Base-by-base conservation (phyloP, 2,329 filamentous ascomycete species). In the Alternaria triticina region DNA sequence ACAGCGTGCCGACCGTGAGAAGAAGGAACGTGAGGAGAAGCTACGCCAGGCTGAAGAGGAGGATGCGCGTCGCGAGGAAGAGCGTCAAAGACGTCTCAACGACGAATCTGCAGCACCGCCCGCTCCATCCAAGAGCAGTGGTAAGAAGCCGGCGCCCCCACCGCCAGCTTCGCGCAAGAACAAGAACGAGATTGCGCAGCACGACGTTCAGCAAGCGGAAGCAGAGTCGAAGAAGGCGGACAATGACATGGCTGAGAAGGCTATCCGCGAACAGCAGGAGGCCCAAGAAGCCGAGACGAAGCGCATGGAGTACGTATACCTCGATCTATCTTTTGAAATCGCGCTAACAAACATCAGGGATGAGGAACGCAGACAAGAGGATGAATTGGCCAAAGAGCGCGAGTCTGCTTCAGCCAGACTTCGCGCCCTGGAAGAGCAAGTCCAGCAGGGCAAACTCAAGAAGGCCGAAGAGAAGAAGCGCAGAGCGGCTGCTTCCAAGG, bases 381-480 rank as follows among this genome's bases (percentile, higher is more conserved):
- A 91, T 27, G 94, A 96, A 64, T 86, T 97, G 59, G 89, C 88
- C 30, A 89, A 87, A 70, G 94, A 97, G 81, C 91, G 91, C 57
- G 88, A 94, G 73, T 93, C 91, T 57, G 90, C 94, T 44, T 89
- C 91, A 71, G 91, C 92, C 66, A 93, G 94, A 54, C 86, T 98
- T 23, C 93, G 90, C 77, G 94, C 93, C 15, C 87, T 99, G 9
- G 94, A 99, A 80, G 94, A 98, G 78, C 94, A 97, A 80, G 94
- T 98, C 56, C 90, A 90, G 67, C 92, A 94, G 77, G 93, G 94
- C 74, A 99, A 98, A 83, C 83, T 98, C 56, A 95, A 93, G 85
- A 98, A 97, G 81, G 92, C 96, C 70, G 96, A 99, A 79, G 96
- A 97, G 82, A 97, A 97, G 85, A 92, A 90, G 67, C 91, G 88